phyloP scores from a whole-genome alignment of 2,329 filamentous ascomycete genomes.

The Trichoderma gracile region DNA sequence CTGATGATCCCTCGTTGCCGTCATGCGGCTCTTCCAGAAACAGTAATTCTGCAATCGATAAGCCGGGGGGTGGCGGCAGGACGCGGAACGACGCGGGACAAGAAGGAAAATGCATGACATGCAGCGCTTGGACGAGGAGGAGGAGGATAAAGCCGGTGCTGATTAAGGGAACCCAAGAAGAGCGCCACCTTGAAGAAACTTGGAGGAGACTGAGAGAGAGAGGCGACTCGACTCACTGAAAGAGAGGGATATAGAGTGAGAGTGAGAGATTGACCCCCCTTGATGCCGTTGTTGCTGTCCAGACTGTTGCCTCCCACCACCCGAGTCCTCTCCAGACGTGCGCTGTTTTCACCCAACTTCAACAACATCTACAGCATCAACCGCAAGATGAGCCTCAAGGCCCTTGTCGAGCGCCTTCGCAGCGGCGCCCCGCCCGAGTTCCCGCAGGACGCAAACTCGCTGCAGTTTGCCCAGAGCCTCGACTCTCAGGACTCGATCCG shows the following conservation, averaged over 20 bases:
- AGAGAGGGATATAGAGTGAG: background rate
- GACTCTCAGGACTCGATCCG: conserved; percentile 63
- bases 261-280: background rate
- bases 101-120: no score
- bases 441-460: conserved; percentile 48
- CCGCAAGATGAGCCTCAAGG: conserved; percentile 42
- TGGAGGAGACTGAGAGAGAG: no score
- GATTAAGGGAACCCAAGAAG: conserved; percentile 19
- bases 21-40: no score
- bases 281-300: background rate
- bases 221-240: no score
- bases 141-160: conserved; percentile 23
- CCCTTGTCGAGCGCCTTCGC: conserved; percentile 44
- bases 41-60: background rate
- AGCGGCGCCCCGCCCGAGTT: conserved; percentile 47
- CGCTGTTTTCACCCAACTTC: background rate
- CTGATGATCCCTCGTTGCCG: no score
- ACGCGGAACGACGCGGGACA: conserved; percentile 4
- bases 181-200: background rate
- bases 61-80: background rate
- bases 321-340: background rate
- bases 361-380: background rate
- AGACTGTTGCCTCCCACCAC: background rate
- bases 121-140: background rate
- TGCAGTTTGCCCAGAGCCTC: conserved; percentile 52